Base-by-base conservation (phyloP, 345 rosid genomes). In the Murraya paniculata region DNA sequence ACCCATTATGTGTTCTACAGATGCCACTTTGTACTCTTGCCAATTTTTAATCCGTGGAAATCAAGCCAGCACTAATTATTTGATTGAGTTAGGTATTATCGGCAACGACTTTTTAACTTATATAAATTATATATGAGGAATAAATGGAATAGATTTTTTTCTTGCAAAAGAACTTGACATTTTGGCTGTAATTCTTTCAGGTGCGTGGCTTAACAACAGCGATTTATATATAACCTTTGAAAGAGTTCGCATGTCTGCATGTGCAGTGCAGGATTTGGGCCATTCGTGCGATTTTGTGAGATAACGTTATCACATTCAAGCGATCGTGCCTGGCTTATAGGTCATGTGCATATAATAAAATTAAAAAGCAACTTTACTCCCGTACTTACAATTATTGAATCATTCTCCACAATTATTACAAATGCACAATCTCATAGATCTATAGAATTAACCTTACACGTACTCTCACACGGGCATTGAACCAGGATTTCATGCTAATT, bases 81-180 rank as follows among this genome's bases (percentile, higher is more conserved):
- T 59, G n/a, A 72, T 41, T 6, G 78, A 30, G 50, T 75, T 65
- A 65, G 71, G 78, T 75, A 7, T 41, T 41, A 28, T n/a, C 9
- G 59, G 58, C 21, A 2, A 27, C 16, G 21, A 74, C 61, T 10
- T 18, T 9, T 70, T 28, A 53, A 48, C 31, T 5, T 1, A 6
- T 36, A 6, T 64, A 19, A n/a, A n/a, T n/a, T 30, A 64, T 19
- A 33, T 2, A 9, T 19, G 6, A 56, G n/a, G 0, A 64, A 64
- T 9, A 61, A 58, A 62, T 28, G 1, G 16, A 65, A 65, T 16
- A 33, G 5, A 65, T 31, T 6, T 4, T 4, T 66, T 66, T 21
- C 45, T 36, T 36, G 8, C 11, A 66, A 66, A 1, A 16, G 68
- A 31, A 64, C 10, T 18, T 18, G 57, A 53, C 57, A 4, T 18